Conservation (phyloP, 169 alveolate genomes). For the Blepharisma undulans region DNA sequence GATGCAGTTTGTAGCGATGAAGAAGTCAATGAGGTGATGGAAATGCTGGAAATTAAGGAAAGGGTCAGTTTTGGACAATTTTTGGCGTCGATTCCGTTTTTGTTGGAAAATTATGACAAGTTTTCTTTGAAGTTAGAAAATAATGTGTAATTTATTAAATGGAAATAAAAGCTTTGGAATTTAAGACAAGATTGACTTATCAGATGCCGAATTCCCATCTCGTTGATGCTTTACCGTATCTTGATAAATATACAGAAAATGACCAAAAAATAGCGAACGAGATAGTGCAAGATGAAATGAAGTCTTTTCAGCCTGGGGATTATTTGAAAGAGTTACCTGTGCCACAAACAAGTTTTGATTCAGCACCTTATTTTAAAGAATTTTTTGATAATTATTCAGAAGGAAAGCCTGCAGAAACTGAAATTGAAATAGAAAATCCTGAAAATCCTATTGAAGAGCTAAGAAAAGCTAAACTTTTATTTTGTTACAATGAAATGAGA, state of each 20-base stretch:
- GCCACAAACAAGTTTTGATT: not conserved
- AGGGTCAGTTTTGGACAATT: slow-evolving; percentile 2
- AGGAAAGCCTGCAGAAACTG: not conserved
- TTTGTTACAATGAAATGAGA: not conserved
- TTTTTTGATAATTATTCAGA: not conserved
- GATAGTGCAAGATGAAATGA: not conserved
- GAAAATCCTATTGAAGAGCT: not conserved
- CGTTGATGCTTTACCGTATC: not conserved
- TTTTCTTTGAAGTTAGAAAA: too few relatives aligned
- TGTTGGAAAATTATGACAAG: slow-evolving; percentile 3
- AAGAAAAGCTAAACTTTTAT: not conserved
- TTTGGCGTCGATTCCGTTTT: not conserved
- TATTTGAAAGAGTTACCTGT: not conserved
- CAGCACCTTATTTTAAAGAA: not conserved
- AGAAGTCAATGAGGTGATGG: not conserved
- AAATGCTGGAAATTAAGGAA: not conserved
- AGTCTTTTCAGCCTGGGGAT: not conserved
- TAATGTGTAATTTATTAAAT: not conserved
- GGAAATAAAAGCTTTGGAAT: not conserved
- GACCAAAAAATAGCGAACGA: not conserved
- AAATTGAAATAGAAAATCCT: not conserved
- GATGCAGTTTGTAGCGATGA: not conserved
- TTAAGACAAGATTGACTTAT: not conserved
- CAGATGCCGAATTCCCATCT: not conserved
- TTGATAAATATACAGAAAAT: not conserved